Evolutionary conservation across 495 filamentous ascomycete genomes (phyloP), one percentile per base, ranked within the genome.

Genomic region (Massariosphaeria phaeospora): DNA sequence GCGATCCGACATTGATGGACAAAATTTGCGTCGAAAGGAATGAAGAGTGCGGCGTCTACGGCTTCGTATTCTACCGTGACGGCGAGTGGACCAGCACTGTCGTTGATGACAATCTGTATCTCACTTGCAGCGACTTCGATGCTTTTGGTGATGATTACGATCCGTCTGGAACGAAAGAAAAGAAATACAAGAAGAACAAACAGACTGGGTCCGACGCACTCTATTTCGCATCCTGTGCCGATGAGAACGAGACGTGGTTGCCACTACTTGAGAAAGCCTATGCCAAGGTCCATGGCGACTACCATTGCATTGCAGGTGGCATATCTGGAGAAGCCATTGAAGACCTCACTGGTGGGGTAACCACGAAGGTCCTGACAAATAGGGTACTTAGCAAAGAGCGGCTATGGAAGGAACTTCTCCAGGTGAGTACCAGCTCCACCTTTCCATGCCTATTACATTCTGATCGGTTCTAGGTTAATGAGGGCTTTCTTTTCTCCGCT

Each of bases 191-290:
- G 46, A 59, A 66, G 35, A 60, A 55, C 36, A 0, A 45, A 1
- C 59, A 91, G 66, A 84, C 78, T 6, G 84, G 84, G 7, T 91
- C 86, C 4, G 78, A 82, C 21, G 85, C 90, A 0, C 67, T 97
- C 3, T 89, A 88, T 59, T 95, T 94, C 71, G 89, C 89, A 0
- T 85, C 89, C 57, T 95, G 89, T 67, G 78, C 80, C 52, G 81
- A 91, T 61, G 75, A 80, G 20, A 90, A 94, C 61, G 91, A 96
- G 71, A 97, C 88, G 1, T 97, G 91, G 91, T 73, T 97, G 15
- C 91, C 91, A 0, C 70, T 97, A 38, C 79, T 97, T 3, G 91
- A 97, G 66, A 97, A 97, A 68, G 91, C 91, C 0, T 97, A 91
- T 69, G 91, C 91, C 34, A 97, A 97, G 69, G 89, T 89, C 9